Evolutionary conservation across 2,329 filamentous ascomycete genomes (phyloP).

Genomic region (Paracamarosporium sp.): DNA sequence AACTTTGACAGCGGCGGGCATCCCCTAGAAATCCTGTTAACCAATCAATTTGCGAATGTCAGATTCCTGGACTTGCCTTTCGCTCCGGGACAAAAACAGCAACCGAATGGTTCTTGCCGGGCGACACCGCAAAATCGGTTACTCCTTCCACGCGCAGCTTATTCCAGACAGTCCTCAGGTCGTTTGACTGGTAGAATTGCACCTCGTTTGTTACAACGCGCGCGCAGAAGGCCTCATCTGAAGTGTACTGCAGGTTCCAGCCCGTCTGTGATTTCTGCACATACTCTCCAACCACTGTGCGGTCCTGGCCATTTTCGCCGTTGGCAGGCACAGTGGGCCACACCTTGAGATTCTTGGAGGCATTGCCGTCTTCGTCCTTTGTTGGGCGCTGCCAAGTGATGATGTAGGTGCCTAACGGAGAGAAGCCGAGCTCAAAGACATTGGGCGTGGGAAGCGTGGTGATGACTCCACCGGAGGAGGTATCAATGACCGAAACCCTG

Average conservation of each 20-base stretch:
- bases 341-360: constrained; percentile 95
- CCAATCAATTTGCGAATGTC: not conserved
- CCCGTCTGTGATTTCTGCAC: constrained; percentile 95
- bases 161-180: constrained; percentile 89
- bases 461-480: constrained; percentile 75
- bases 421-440: constrained; percentile 95
- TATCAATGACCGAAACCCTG: constrained; percentile 83
- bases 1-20: constrained; percentile 92
- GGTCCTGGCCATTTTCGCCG: constrained; percentile 67
- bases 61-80: constrained; percentile 68
- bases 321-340: constrained; percentile 82
- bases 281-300: constrained; percentile 79
- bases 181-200: constrained; percentile 90
- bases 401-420: constrained; percentile 86
- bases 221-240: constrained; percentile 91
- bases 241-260: constrained; percentile 97
- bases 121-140: constrained; percentile 85
- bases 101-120: constrained; percentile 87
- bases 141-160: constrained; percentile 93
- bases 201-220: constrained; percentile 96
- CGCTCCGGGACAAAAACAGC: constrained; percentile 95
- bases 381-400: constrained; percentile 95
- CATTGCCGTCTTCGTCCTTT: constrained; percentile 93
- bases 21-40: constrained; percentile 65
- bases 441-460: constrained; percentile 79